Percentiles rank a stretch among this genome's conserved stretches.
These are phyloP conservation scores for Udeniomyces megalosporus DNA, from an alignment of 768 basidiomycete genomes.

Conservation along the genomic window DNA sequence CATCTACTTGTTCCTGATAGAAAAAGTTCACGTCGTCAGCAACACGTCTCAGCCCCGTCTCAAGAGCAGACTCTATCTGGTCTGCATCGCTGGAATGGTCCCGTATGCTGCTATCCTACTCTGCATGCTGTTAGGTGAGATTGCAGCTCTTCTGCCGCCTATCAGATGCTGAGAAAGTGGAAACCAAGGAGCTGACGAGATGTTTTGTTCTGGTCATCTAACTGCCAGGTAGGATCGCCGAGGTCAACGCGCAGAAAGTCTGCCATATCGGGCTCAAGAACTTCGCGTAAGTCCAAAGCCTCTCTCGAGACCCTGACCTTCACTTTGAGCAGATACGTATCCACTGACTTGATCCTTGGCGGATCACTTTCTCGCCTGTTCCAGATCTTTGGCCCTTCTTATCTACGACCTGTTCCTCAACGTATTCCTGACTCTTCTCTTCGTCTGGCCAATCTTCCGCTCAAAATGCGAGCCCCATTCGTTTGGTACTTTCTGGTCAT, in stretches of 20 bases:
- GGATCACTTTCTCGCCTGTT: not conserved
- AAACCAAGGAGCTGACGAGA: too few species aligned
- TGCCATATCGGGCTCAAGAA: constrained; percentile 12
- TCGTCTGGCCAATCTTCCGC: constrained; percentile 12
- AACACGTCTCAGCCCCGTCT: constrained; percentile 6
- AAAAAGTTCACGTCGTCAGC: constrained; percentile 14
- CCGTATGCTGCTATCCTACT: constrained; percentile 10
- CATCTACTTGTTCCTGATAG: constrained; percentile 14
- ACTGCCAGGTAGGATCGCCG: constrained; percentile 1
- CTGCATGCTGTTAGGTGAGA: constrained; percentile 9
- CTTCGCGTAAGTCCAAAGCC: not conserved
- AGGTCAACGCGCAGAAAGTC: not conserved
- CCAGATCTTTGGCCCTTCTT: constrained; percentile 6
- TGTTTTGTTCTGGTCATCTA: too few species aligned
- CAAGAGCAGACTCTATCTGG: constrained; percentile 4
- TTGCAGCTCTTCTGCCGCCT: not conserved
- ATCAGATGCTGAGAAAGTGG: too few species aligned
- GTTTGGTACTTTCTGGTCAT: not conserved
- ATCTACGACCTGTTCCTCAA: constrained; percentile 16
- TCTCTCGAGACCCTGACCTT: not conserved
- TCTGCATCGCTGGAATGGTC: constrained; percentile 5
- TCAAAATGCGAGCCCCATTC: not conserved
- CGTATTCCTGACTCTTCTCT: constrained; percentile 10
- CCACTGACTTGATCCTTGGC: too few species aligned
- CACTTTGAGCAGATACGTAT: not conserved